Base-by-base conservation (phyloP, 768 basidiomycete genomes). In the Fomitopsis serialis region DNA sequence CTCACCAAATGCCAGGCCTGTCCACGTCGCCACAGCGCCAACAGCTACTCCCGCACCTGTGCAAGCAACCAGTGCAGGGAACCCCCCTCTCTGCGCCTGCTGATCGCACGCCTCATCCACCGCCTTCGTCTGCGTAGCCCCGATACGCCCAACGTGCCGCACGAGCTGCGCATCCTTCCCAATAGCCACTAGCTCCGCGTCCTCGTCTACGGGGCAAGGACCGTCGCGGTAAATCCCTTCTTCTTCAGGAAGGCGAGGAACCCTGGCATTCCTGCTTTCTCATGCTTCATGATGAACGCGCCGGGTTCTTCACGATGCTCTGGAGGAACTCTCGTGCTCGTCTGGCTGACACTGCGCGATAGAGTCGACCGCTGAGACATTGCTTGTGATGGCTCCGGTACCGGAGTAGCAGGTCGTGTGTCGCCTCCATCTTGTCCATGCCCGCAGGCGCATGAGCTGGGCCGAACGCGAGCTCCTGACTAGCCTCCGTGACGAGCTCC, bases 11-110 rank as follows among this genome's bases (percentile, higher is more conserved):
- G 83, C 83, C 49, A 84, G 72, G 15, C 81, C 79, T 19, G 78
- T 78, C 72, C 76, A 82, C 46, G 80, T 74, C 40, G 80, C 80
- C 7, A 82, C 79, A 37, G 79, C 82, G 37, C 83, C 83, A 19
- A 84, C 74, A n/a, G 75, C 80, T 44, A 78, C 80, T 17, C 80
- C 77, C 55, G 81, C 81, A 47, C 73, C 44, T 35, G 32, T 24
- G n/a, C 35, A 19, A 12, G 34, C 35, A 21, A 49, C 35, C 22
- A 49, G 25, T 17, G 48, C 48, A 21, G 48, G 48, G 36, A 36
- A 27, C 8, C 35, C n/a, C 9, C 48, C 48, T 21, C 23, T 19
- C 24, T n/a, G 19, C 13, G 35, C 48, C 48, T 49, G 32, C 35
- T 40, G 8, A 32, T 40, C 35, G 15, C 34, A 23, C n/a, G 48